These are phyloP conservation scores for Casuarina cunninghamiana DNA, from an alignment of 306 rosid species.

Conservation along the genomic window DNA sequence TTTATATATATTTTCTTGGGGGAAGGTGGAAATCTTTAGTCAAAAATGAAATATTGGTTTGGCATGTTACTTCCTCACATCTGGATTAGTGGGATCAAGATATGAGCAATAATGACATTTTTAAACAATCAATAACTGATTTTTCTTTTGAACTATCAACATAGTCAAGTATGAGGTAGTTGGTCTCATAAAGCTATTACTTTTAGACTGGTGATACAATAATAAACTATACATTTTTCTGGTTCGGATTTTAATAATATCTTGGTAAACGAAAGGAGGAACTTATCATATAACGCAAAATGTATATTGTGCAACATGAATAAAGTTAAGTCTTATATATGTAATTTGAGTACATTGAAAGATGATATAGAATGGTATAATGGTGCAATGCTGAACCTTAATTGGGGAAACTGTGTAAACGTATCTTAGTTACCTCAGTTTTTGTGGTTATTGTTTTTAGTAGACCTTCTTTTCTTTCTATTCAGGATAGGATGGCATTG, in stretches of 20 bases:
- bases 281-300: too few relatives aligned
- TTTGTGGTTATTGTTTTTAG: neutral
- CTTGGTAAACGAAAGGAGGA: neutral
- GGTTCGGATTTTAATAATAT: neutral
- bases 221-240: neutral
- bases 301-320: too few relatives aligned
- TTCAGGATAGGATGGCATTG: neutral
- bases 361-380: neutral
- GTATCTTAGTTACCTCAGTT: neutral
- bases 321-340: neutral
- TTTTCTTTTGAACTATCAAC: too few relatives aligned
- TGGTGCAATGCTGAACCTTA: neutral
- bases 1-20: slow-evolving; percentile 13
- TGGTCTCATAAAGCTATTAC: neutral
- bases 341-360: neutral
- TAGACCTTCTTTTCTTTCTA: slow-evolving; percentile 10
- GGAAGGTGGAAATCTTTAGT: neutral
- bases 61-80: neutral
- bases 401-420: neutral
- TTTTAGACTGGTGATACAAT: neutral
- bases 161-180: neutral
- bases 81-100: neutral
- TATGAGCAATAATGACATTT: neutral
- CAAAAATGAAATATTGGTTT: neutral
- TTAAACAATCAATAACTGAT: neutral